phyloP scores from a whole-genome alignment of 805 yeast genomes.

The Aciculoconidium aculeatum region DNA sequence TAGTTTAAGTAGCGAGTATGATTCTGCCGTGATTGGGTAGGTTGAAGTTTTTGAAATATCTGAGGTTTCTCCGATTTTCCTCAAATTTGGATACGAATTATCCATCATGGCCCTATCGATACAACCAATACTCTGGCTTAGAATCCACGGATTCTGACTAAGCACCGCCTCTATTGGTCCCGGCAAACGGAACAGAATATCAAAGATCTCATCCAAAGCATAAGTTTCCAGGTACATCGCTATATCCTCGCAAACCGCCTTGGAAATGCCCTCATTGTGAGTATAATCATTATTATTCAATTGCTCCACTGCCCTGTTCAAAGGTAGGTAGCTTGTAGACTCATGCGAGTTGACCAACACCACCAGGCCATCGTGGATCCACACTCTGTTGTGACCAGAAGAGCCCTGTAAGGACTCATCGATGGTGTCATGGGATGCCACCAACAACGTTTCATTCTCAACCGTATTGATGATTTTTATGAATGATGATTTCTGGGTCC shows the following conservation, averaged over 20 bases:
- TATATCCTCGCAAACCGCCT: not conserved
- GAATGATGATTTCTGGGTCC: constrained; percentile 3
- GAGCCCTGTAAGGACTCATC: constrained; percentile 46
- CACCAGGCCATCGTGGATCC: constrained; percentile 42
- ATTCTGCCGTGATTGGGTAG: too few species aligned
- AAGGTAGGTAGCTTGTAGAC: constrained; percentile 1
- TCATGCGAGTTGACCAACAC: constrained; percentile 7
- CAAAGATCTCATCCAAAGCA: constrained; percentile 5
- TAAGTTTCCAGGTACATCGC: constrained; percentile 1
- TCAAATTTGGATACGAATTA: too few species aligned
- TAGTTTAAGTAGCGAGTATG: too few species aligned
- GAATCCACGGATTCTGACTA: too few species aligned
- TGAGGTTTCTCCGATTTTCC: too few species aligned
- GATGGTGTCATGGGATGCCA: constrained; percentile 40
- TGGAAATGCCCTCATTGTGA: not conserved
- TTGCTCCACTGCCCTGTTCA: constrained; percentile 8
- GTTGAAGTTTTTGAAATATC: too few species aligned
- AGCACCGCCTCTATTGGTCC: not conserved
- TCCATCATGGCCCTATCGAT: too few species aligned
- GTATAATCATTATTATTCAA: constrained; percentile 4
- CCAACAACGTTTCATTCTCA: constrained; percentile 28
- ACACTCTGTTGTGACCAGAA: constrained; percentile 46
- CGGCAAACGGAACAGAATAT: constrained; percentile 6
- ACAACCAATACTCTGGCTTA: too few species aligned
- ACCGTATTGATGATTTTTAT: constrained; percentile 5